Base-by-base conservation (phyloP, 1,284 basidiomycete species). In the Marasmius tenuissimus region DNA sequence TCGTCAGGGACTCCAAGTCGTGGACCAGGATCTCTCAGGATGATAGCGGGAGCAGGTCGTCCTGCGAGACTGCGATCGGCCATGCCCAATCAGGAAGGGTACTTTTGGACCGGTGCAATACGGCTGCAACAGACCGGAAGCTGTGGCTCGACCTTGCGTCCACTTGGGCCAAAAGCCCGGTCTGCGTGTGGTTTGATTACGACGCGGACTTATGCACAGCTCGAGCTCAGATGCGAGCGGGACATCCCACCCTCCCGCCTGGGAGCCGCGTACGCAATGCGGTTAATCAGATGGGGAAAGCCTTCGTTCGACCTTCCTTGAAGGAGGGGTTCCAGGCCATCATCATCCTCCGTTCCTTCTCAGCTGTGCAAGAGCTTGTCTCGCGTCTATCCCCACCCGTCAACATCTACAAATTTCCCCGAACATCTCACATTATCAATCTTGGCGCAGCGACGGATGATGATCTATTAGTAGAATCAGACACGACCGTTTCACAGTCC, bases 121-220 rank as follows among this genome's bases (percentile, higher is more conserved):
- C 81, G 5, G 72, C 81, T 4, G 70, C 71, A 0, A 69, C 71
- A 4, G 83, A 85, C 57, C 75, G 85, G 51, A 79, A 76, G 65
- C 49, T 58, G 4, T 86, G 85, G 84, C 74, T 86, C 7, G 65
- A 68, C 14, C 74, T 87, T 14, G 82, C 84, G 3, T 69, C 75
- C 3, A 80, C 75, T 63, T 84, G 83, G 82, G 75, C 75, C 3
- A 66, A 57, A 1, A 68, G 76, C 1, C 80, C 83, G 0, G 74
- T 85, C 16, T 84, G 80, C 64, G 74, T 87, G 22, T 83, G 78
- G 75, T 87, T 88, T 66, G 85, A 86, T 69, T 85, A 85, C 64
- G 73, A 78, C 45, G 64, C 69, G 8, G 76, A 75, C 2, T 72
- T 87, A 8, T 88, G 86, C 69, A 70, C 72, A 12, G 78, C 80